phyloP scores from a whole-genome alignment of 768 basidiomycete species.

The Mycena chlorophos region DNA sequence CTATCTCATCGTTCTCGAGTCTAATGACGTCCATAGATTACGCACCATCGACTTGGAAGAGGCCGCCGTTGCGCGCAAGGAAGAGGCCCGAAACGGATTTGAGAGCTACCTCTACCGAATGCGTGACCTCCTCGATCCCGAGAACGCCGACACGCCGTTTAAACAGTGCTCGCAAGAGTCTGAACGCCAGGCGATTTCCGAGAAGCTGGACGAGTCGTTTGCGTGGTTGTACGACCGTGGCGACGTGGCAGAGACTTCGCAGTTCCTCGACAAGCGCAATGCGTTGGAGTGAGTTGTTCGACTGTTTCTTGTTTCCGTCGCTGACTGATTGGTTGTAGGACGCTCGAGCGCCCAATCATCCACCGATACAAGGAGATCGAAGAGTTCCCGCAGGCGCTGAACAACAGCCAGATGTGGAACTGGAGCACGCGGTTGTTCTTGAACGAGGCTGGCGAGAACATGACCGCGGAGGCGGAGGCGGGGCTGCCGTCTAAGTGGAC shows the following conservation, averaged over 20 bases:
- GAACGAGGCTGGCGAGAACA: slow-evolving; percentile 70
- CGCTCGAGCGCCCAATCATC: slow-evolving; percentile 77
- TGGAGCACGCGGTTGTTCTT: slow-evolving; percentile 90
- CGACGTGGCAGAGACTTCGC: slow-evolving; percentile 76
- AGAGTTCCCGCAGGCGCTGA: slow-evolving; percentile 79
- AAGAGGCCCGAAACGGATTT: slow-evolving; percentile 88
- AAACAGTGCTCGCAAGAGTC: slow-evolving; percentile 75
- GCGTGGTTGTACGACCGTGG: slow-evolving; percentile 84
- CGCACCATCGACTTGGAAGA: slow-evolving; percentile 79
- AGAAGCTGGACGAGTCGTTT: slow-evolving; percentile 71
- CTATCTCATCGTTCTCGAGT: not conserved
- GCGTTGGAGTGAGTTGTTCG: slow-evolving; percentile 73
- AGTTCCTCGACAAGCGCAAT: slow-evolving; percentile 72
- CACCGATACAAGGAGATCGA: slow-evolving; percentile 88
- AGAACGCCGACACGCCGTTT: slow-evolving; percentile 69
- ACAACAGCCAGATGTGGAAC: slow-evolving; percentile 83
- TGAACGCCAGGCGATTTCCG: slow-evolving; percentile 68
- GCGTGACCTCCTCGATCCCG: slow-evolving; percentile 75
- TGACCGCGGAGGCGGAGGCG: slow-evolving; percentile 61
- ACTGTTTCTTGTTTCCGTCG: not conserved
- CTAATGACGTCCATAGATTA: slow-evolving; percentile 50
- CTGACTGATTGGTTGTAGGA: slow-evolving; percentile 40
- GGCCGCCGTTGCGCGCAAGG: slow-evolving; percentile 69
- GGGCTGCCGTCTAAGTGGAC: slow-evolving; percentile 81
- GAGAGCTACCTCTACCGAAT: slow-evolving; percentile 94